These are phyloP conservation scores for Russula emetica DNA, from an alignment of 768 basidiomycete genomes.

Conservation along the genomic window DNA sequence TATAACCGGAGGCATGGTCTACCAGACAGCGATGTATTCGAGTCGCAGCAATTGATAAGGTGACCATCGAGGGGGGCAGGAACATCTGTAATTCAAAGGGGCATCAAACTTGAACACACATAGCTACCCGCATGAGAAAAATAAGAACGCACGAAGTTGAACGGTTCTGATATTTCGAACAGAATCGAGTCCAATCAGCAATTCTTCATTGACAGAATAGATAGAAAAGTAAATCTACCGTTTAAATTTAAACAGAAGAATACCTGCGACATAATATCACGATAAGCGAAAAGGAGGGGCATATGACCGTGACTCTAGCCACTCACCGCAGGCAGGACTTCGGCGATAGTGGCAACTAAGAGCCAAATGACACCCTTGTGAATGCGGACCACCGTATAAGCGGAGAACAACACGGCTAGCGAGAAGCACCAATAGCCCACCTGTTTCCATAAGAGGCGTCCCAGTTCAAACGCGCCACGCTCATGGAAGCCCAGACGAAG, in stretches of 20 bases:
- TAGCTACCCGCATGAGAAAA: too few species aligned
- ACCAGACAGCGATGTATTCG: not conserved
- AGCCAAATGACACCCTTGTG: conserved; percentile 3
- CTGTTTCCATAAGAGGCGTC: conserved; percentile 5
- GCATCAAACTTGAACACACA: not conserved
- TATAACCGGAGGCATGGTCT: not conserved
- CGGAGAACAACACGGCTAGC: not conserved
- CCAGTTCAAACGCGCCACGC: not conserved
- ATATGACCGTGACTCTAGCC: too few species aligned
- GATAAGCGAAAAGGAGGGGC: not conserved
- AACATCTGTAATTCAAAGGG: not conserved
- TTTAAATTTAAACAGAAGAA: not conserved
- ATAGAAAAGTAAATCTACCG: not conserved
- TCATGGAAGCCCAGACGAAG: not conserved
- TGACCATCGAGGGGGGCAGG: not conserved
- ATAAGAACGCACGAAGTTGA: not conserved
- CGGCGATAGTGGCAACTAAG: not conserved
- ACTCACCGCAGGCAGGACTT: not conserved
- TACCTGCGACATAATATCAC: not conserved
- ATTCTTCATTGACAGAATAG: not conserved
- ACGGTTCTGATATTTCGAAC: not conserved
- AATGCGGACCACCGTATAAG: not conserved
- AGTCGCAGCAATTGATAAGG: not conserved
- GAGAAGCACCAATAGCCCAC: not conserved
- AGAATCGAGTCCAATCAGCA: not conserved